Conservation (phyloP, 192 early-diverging fungal genomes). For the Coemansia sp. region DNA sequence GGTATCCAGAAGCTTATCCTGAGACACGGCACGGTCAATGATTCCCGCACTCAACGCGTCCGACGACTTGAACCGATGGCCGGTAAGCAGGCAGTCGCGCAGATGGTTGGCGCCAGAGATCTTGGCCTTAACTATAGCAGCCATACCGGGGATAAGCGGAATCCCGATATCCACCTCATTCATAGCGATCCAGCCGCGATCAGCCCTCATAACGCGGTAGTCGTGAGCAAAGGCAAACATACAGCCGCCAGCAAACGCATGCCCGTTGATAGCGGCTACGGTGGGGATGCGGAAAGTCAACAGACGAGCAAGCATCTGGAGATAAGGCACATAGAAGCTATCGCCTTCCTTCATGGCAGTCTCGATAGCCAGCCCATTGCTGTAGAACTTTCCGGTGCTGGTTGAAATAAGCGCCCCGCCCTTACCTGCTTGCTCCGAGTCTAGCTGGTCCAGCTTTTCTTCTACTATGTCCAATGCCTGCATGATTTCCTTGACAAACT, state of each 20-base stretch:
- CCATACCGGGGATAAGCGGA: constrained; percentile 68
- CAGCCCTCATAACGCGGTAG: constrained; percentile 71
- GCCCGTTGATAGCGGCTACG: constrained; percentile 73
- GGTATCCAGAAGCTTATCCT: constrained; percentile 51
- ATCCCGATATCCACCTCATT: constrained; percentile 74
- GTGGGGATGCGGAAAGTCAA: constrained; percentile 68
- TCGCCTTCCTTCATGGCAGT: constrained; percentile 52
- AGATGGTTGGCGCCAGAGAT: constrained; percentile 53
- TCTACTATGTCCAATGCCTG: constrained; percentile 62
- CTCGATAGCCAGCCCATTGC: constrained; percentile 66
- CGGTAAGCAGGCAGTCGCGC: constrained; percentile 64
- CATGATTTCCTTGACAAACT: constrained; percentile 58
- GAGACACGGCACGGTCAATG: constrained; percentile 59
- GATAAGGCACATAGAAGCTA: constrained; percentile 49
- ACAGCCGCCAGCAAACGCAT: constrained; percentile 80
- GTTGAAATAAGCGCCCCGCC: constrained; percentile 63
- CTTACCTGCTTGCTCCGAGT: constrained; percentile 28
- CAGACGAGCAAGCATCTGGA: constrained; percentile 60
- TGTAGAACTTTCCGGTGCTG: constrained; percentile 68
- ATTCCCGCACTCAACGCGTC: constrained; percentile 61
- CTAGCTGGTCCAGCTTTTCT: constrained; percentile 31
- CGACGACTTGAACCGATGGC: constrained; percentile 58
- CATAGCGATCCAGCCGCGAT: constrained; percentile 75
- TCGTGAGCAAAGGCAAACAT: constrained; percentile 59
- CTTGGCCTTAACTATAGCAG: constrained; percentile 64